Evolutionary conservation across 768 basidiomycete genomes (phyloP), one percentile per base, ranked within the genome.

Genomic region (Kwoniella sp.): DNA sequence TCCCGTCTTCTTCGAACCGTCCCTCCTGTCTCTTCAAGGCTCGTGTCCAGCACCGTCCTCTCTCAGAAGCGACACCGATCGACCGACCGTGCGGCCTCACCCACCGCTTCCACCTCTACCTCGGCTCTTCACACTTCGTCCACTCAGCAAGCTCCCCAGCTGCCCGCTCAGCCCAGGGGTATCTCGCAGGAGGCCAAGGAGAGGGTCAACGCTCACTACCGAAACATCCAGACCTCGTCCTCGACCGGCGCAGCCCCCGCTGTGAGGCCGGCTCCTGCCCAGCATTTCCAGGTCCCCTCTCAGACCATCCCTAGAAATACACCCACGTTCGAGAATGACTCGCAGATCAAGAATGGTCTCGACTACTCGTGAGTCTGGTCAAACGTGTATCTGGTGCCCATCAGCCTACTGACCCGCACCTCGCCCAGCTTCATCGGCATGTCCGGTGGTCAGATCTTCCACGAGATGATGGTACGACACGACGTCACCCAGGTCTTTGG

Each of bases 391-490:
- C 29, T 14, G 29, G 15, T 1, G 28, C 57, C 29, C 23, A 39
- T 48, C 12, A n/a, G n/a, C n/a, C n/a, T n/a, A n/a, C n/a, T n/a
- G n/a, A n/a, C n/a, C 8, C 26, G n/a, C 17, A 27, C 27, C 22
- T 32, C 15, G 40, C 20, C 5, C 65, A 85, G 87, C 7, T 98
- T 99, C 69, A 81, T 98, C 49, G 95, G 93, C 42, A 81, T 92
- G 74, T 89, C 89, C 19, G 93, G 93, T 11, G 93, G 93, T 23
- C 82, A 96, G 75, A 96, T 99, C 71, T 95, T 99, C 78, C 91
- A 99, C 75, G 93, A 99, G 77, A 98, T 99, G 93, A 93, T 99
- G 89, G 84, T 92, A 56, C 82, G 93, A 39, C 95, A 99, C 70
- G 83, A 81, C 52, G 92, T 98, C 63, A 95, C 92, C 75, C 89